Conservation (phyloP, 1,139 yeast genomes). For the Diutina siamensis region DNA sequence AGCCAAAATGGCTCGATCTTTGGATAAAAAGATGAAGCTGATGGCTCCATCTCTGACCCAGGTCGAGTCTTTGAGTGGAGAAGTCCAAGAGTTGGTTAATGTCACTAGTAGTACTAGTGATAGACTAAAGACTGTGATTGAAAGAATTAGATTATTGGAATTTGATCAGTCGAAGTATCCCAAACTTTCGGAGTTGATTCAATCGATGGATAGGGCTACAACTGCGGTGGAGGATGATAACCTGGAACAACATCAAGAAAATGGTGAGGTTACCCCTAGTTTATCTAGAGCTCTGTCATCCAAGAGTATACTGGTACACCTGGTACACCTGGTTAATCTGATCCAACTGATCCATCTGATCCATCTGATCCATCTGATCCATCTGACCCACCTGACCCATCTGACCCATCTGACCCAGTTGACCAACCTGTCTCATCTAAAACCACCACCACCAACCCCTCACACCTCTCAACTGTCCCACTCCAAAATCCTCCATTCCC, state of each 20-base stretch:
- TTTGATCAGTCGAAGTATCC: not conserved
- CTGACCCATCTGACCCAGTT: no score
- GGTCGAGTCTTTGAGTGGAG: not conserved
- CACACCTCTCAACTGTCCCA: not conserved
- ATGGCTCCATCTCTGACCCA: slow-evolving; percentile 7
- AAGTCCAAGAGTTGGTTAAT: not conserved
- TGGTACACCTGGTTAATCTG: no score
- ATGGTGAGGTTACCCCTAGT: no score
- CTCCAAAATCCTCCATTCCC: not conserved
- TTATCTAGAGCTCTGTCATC: no score
- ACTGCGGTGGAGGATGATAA: not conserved
- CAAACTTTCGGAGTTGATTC: not conserved
- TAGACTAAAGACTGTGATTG: not conserved
- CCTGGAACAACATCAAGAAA: not conserved
- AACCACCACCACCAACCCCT: not conserved
- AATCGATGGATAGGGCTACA: not conserved
- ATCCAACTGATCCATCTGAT: no score
- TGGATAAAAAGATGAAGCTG: slow-evolving; percentile 14
- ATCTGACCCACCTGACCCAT: no score
- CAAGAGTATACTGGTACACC: no score
- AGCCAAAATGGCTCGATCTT: slow-evolving; percentile 18
- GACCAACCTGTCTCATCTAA: not conserved
- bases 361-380: no score
- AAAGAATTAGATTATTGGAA: not conserved
- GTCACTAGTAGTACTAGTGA: not conserved